These are phyloP conservation scores for Apophysomyces variabilis DNA, from an alignment of 371 early-diverging fungal species.

Conservation along the genomic window DNA sequence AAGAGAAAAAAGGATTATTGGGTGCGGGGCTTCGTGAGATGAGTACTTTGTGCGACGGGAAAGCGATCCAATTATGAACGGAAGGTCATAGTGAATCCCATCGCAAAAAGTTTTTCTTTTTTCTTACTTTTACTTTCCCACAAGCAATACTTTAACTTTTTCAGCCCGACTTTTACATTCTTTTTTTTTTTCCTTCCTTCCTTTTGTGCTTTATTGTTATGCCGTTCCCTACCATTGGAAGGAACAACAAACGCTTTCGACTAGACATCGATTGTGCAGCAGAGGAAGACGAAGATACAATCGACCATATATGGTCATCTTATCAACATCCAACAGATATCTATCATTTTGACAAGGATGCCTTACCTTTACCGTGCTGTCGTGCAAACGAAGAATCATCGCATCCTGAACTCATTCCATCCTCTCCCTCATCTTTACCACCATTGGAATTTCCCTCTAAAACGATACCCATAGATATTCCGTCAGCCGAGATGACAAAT, in stretches of 20 bases:
- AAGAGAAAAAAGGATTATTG: neutral
- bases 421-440: constrained; percentile 9
- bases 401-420: neutral
- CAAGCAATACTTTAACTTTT: neutral
- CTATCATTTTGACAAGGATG: neutral
- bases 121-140: constrained; percentile 1
- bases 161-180: neutral
- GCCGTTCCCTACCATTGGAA: constrained; percentile 21
- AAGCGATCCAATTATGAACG: constrained; percentile 2
- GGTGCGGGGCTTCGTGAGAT: constrained; percentile 9
- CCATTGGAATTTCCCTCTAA: constrained; percentile 7
- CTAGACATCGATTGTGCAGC: constrained; percentile 6
- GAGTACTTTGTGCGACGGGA: neutral
- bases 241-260: constrained; percentile 23
- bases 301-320: neutral
- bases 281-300: constrained; percentile 9
- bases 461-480: constrained; percentile 16
- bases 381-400: neutral
- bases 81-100: neutral
- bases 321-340: constrained; percentile 8
- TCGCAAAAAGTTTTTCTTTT: constrained; percentile 8
- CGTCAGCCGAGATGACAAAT: constrained; percentile 1
- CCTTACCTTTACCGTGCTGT: neutral
- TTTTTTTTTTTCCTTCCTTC: constrained; percentile 4
- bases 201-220: constrained; percentile 14